Evolutionary conservation across 2,329 filamentous ascomycete genomes (phyloP).

Genomic region (Colletotrichum limetticola): DNA sequence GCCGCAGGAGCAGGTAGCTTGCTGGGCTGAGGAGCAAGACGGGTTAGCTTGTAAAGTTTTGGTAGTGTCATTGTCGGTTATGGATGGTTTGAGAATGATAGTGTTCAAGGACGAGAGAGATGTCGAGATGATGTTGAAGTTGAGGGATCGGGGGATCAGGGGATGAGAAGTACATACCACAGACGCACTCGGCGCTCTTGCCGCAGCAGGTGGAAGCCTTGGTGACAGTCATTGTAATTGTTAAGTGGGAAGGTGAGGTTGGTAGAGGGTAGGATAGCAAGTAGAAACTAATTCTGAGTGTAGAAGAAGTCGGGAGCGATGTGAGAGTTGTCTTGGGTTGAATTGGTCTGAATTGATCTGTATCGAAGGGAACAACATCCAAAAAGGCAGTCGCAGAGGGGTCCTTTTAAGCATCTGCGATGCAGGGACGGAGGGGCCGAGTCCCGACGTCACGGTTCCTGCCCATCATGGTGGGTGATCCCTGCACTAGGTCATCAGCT

Average conservation of each 20-base stretch:
- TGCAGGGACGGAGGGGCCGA: conserved; percentile 30
- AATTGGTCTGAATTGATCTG: background rate
- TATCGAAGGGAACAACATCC: background rate
- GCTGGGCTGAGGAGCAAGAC: conserved; percentile 57
- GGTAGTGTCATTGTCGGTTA: background rate
- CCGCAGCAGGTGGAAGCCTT: conserved; percentile 66
- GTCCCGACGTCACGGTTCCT: conserved; percentile 32
- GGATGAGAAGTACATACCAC: conserved; percentile 57
- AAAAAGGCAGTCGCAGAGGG: background rate
- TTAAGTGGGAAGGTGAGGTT: conserved; percentile 3
- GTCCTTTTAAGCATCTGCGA: conserved; percentile 28
- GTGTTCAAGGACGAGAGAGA: conserved; percentile 12
- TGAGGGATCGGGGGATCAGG: background rate
- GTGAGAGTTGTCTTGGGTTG: background rate
- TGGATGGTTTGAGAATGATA: background rate
- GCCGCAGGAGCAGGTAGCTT: conserved; percentile 87
- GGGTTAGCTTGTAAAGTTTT: conserved; percentile 12
- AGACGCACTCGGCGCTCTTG: conserved; percentile 64
- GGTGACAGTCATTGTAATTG: conserved; percentile 46
- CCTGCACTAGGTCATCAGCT: conserved; percentile 25
- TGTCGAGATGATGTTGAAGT: background rate
- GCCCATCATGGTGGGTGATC: background rate
- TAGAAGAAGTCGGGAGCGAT: background rate
- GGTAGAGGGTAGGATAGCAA: background rate
- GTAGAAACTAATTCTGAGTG: background rate